Percentiles rank a stretch among this genome's conserved stretches.
Conservation (phyloP, 2,329 filamentous ascomycete species). For the Diaporthe amygdali region DNA sequence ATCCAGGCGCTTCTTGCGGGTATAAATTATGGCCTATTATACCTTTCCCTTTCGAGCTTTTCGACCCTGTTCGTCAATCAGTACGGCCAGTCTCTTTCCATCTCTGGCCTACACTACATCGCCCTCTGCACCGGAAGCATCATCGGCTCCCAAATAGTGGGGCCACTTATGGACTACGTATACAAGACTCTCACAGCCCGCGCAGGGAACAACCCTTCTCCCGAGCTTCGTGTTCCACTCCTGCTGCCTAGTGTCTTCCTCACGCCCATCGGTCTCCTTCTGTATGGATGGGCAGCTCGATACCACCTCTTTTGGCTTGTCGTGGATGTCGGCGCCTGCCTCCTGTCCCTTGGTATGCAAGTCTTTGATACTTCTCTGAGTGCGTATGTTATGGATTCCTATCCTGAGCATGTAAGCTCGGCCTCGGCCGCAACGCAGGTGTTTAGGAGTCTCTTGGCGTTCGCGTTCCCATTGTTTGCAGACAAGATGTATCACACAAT, state of each 20-base stretch:
- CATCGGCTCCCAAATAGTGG: constrained; percentile 54
- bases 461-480: constrained; percentile 55
- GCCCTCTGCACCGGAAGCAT: constrained; percentile 68
- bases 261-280: constrained; percentile 39
- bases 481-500: constrained; percentile 42
- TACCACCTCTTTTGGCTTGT: constrained; percentile 42
- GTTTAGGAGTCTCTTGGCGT: constrained; percentile 49
- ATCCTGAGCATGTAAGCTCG: constrained; percentile 51
- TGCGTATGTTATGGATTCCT: constrained; percentile 51
- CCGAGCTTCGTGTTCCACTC: constrained; percentile 54
- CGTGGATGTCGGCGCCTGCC: constrained; percentile 41
- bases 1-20: constrained; percentile 59
- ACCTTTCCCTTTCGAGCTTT: constrained; percentile 68
- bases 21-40: constrained; percentile 67
- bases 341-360: constrained; percentile 37
- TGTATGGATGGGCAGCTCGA: constrained; percentile 51
- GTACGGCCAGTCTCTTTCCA: constrained; percentile 62
- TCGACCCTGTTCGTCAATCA: constrained; percentile 56
- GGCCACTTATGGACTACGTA: constrained; percentile 46
- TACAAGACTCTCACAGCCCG: constrained; percentile 37
- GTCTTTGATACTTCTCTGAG: not conserved
- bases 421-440: constrained; percentile 54
- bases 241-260: constrained; percentile 54
- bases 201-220: constrained; percentile 35
- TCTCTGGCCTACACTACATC: constrained; percentile 69